Evolutionary conservation across 768 basidiomycete species (phyloP).

Genomic region (Trametes sanguinea): DNA sequence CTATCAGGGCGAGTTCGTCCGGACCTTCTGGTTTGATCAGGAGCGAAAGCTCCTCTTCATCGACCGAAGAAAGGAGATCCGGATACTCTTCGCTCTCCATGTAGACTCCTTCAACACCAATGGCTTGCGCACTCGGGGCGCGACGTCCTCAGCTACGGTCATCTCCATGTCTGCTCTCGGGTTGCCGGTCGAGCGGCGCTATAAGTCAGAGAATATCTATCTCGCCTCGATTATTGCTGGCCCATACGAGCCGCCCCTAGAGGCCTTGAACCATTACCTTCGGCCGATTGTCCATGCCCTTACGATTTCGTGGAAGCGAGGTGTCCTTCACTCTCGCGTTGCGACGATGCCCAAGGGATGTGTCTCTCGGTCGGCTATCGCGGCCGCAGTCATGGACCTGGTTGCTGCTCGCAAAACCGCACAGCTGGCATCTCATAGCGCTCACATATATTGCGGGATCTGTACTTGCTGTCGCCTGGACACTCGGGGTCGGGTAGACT

Average conservation of each 20-base stretch:
- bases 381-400: slow-evolving; percentile 34
- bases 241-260: slow-evolving; percentile 27
- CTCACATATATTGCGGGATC: slow-evolving; percentile 35
- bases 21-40: no score
- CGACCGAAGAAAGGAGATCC: no score
- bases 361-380: slow-evolving; percentile 11
- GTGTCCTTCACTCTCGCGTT: slow-evolving; percentile 20
- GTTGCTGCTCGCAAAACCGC: slow-evolving; percentile 34
- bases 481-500: slow-evolving; percentile 2
- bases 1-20: no score
- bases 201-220: no score
- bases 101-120: no score
- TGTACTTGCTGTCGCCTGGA: slow-evolving; percentile 23
- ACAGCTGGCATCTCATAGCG: slow-evolving; percentile 26
- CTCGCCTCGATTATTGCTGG: slow-evolving; percentile 28
- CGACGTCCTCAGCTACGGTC: no score
- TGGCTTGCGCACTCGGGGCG: no score
- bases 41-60: no score
- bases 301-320: slow-evolving; percentile 19
- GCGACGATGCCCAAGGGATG: slow-evolving; percentile 16
- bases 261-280: slow-evolving; percentile 28
- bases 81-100: no score
- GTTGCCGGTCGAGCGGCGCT: no score
- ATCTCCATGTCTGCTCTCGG: no score
- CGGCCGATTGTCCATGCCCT: slow-evolving; percentile 28